Percentiles rank a stretch among this genome's conserved stretches.
These are phyloP conservation scores for Hypomontagnella monticulosa DNA, from an alignment of 495 filamentous ascomycete species.

Conservation along the genomic window DNA sequence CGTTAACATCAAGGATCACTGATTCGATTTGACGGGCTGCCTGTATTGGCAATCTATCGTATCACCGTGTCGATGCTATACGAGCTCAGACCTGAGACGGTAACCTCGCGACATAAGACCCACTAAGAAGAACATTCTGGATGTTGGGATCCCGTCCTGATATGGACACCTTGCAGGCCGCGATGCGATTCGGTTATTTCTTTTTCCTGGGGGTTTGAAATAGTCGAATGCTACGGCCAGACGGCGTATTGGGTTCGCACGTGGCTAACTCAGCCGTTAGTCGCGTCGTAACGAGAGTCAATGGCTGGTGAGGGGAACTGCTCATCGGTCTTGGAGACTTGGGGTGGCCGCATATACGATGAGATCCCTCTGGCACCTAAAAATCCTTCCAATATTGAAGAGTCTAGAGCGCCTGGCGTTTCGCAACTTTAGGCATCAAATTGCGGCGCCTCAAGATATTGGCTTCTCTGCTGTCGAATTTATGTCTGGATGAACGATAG, in stretches of 20 bases:
- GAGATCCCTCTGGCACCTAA: conserved; percentile 6
- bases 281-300: conserved; percentile 11
- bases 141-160: not conserved
- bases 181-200: not conserved
- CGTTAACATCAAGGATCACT: not conserved
- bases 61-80: conserved; percentile 7
- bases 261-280: conserved; percentile 8
- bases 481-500: conserved; percentile 6
- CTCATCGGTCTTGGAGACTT: conserved; percentile 4
- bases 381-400: conserved; percentile 5
- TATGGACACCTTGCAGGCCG: conserved; percentile 10
- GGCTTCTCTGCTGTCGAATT: conserved; percentile 3
- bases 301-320: not conserved
- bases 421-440: conserved; percentile 5
- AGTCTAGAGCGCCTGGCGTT: conserved; percentile 10
- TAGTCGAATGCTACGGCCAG: not conserved
- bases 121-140: conserved; percentile 1
- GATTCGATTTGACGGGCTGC: not conserved
- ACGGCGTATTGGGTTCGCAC: conserved; percentile 8
- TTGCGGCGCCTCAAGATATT: not conserved
- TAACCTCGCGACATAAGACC: not conserved
- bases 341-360: conserved; percentile 8
- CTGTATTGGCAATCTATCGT: not conserved
- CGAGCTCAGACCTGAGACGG: conserved; percentile 3
- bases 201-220: conserved; percentile 6